A percentile compares a stretch with the other conserved stretches of the same genome.
These are phyloP conservation scores for Sporothrix mexicana DNA, from an alignment of 2,329 filamentous ascomycete species.

Conservation along the genomic window DNA sequence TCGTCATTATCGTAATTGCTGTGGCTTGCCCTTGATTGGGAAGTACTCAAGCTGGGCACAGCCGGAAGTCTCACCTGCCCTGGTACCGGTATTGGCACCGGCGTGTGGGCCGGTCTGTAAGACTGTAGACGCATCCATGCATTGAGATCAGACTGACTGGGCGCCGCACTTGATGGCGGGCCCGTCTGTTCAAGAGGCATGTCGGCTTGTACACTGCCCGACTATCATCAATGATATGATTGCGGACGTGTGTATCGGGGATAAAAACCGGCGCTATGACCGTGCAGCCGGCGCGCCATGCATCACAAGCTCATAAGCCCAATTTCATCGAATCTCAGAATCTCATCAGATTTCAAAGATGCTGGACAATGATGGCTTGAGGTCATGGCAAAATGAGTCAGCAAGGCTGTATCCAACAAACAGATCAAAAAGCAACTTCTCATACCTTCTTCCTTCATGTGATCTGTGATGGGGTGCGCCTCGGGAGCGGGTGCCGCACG, in stretches of 20 bases:
- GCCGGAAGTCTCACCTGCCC: too few relatives aligned
- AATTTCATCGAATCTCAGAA: not conserved
- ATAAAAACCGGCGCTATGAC: not conserved
- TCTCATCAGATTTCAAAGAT: not conserved
- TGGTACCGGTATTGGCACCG: not conserved
- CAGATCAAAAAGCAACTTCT: not conserved
- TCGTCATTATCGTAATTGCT: not conserved
- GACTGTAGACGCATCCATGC: not conserved
- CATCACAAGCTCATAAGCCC: constrained; percentile 4
- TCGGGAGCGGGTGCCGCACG: not conserved
- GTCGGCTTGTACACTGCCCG: not conserved
- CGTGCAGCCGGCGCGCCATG: not conserved
- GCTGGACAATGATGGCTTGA: not conserved
- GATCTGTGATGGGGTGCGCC: not conserved
- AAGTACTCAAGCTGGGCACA: not conserved
- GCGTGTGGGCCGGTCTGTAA: not conserved
- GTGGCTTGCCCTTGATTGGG: not conserved
- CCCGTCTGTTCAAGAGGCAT: constrained; percentile 26
- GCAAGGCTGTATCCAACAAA: not conserved
- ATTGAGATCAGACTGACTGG: not conserved
- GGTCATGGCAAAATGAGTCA: not conserved
- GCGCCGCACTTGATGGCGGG: not conserved
- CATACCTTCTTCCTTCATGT: not conserved
- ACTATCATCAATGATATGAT: too few relatives aligned
- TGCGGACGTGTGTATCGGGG: too few relatives aligned